Conservation (phyloP, 176 grass and related monocot species). For the Poa annua region DNA sequence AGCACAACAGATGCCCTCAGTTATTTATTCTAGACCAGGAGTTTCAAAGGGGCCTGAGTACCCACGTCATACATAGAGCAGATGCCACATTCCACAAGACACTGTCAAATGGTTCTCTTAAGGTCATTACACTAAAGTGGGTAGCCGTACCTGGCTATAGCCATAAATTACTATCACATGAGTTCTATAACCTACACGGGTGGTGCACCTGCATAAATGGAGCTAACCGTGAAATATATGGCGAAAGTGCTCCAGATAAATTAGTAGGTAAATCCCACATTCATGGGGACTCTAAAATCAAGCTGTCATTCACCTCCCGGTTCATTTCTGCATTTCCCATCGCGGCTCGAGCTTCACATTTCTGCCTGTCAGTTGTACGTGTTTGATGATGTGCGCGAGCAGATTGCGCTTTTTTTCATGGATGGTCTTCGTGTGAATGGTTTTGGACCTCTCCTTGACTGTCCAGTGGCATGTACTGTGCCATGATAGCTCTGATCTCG, state of each 20-base stretch:
- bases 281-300: conserved; percentile 17
- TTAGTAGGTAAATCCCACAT: conserved; percentile 13
- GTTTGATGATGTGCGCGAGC: background rate
- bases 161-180: conserved; percentile 17
- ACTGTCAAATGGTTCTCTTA: background rate
- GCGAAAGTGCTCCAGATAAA: conserved; percentile 33
- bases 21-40: conserved; percentile 23
- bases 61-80: background rate
- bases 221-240: conserved; percentile 31
- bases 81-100: conserved; percentile 6
- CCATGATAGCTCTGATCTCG: conserved; percentile 76
- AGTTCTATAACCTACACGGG: conserved; percentile 35
- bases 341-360: conserved; percentile 16
- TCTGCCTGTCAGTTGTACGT: conserved; percentile 7
- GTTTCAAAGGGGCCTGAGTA: conserved; percentile 4
- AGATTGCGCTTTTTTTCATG: conserved; percentile 13
- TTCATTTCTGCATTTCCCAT: background rate
- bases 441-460: conserved; percentile 62
- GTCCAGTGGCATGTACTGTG: conserved; percentile 70
- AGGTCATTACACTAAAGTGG: background rate
- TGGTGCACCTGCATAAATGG: conserved; percentile 28
- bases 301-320: conserved; percentile 10
- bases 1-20: background rate
- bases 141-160: background rate
- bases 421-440: conserved; percentile 49